Percentiles rank a stretch among this genome's conserved stretches.
Conservation (phyloP, 768 basidiomycete genomes). For the Cyclocybe cylindracea region DNA sequence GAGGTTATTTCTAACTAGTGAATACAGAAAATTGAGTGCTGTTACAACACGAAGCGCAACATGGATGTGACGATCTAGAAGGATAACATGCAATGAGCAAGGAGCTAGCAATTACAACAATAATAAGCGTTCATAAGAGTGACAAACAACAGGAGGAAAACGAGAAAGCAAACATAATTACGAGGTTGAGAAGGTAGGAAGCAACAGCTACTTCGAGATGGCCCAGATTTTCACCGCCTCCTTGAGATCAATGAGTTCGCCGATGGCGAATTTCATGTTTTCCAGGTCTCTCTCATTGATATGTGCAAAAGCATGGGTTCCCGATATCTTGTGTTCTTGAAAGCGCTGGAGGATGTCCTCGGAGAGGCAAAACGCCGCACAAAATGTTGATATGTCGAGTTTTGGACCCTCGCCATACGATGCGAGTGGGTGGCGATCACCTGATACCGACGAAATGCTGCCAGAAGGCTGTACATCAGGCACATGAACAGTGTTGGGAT, state of each 20-base stretch:
- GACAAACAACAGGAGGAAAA: background rate
- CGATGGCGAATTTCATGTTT: constrained; percentile 18
- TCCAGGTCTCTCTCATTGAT: constrained; percentile 12
- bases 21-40: too few species aligned
- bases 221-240: constrained; percentile 20
- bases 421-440: too few species aligned
- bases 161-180: background rate
- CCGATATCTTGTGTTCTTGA: constrained; percentile 8
- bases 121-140: too few species aligned
- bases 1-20: constrained; percentile 30
- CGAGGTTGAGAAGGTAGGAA: too few species aligned
- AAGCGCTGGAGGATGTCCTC: constrained; percentile 7
- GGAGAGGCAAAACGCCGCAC: constrained; percentile 2
- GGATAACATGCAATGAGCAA: too few species aligned
- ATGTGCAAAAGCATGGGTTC: constrained; percentile 14
- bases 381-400: constrained; percentile 10
- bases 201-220: too few species aligned
- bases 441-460: too few species aligned
- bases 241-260: constrained; percentile 18
- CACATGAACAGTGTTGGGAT: background rate
- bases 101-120: too few species aligned
- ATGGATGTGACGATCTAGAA: too few species aligned
- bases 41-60: background rate
- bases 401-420: too few species aligned
- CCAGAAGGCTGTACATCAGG: too few species aligned